phyloP scores from a whole-genome alignment of 148 eudicot genomes.

The Chenopodium berlandieri region DNA sequence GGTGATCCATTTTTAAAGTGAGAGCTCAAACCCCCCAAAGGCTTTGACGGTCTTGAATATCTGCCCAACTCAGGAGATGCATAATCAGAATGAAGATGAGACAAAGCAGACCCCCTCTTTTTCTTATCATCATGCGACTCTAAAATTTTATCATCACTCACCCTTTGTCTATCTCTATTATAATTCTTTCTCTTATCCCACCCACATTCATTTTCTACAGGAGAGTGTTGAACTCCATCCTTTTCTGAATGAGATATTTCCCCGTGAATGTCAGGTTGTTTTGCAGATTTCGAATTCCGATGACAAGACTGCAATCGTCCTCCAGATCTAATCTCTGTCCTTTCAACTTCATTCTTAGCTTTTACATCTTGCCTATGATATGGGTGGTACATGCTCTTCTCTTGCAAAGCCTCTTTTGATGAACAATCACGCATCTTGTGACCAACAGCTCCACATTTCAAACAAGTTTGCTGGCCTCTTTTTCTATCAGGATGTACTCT shows the following conservation, averaged over 20 bases:
- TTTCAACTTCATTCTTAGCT: constrained; percentile 5
- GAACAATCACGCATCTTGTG: constrained; percentile 36
- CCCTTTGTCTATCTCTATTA: constrained; percentile 31
- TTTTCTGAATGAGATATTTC: constrained; percentile 8
- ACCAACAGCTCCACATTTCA: constrained; percentile 35
- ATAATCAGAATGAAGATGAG: constrained; percentile 14
- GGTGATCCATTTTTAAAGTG: constrained; percentile 32
- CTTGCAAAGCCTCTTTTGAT: constrained; percentile 26
- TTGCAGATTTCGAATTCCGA: constrained; percentile 30
- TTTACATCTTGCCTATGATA: constrained; percentile 17
- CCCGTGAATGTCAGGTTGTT: constrained; percentile 21
- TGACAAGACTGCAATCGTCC: constrained; percentile 18
- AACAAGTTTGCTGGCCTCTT: constrained; percentile 27
- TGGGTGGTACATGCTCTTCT: constrained; percentile 14
- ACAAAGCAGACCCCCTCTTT: constrained; percentile 31
- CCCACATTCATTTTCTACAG: constrained; percentile 18
- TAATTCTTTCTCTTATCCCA: constrained; percentile 25
- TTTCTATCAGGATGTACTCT: constrained; percentile 14
- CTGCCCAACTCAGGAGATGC: constrained; percentile 14
- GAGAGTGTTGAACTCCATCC: constrained; percentile 13
- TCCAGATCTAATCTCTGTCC: constrained; percentile 23
- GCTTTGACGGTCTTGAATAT: constrained; percentile 23
- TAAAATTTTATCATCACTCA: constrained; percentile 28
- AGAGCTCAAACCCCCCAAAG: constrained; percentile 12
- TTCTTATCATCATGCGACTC: constrained; percentile 30